A percentile compares a stretch with the other conserved stretches of the same genome.
Conservation (phyloP, 2,329 filamentous ascomycete species). For the Hypoxylon sp. region DNA sequence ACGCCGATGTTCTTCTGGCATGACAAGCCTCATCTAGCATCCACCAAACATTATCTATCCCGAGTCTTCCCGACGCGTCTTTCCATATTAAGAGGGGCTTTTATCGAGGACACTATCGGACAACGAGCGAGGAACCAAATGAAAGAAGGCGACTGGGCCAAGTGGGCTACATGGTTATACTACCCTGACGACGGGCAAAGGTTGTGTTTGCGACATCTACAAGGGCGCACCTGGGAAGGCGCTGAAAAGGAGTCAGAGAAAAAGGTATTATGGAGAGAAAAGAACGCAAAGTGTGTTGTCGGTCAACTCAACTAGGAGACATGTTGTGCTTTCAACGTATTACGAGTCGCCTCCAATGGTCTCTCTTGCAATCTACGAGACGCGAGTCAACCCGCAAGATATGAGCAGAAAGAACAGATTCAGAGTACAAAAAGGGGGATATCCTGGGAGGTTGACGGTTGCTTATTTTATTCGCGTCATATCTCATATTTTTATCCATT, state of each 20-base stretch:
- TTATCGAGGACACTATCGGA: conserved; percentile 71
- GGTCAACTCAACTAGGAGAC: neutral
- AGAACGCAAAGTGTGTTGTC: conserved; percentile 16
- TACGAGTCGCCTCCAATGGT: neutral
- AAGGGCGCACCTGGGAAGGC: conserved; percentile 67
- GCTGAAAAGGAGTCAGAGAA: conserved; percentile 52
- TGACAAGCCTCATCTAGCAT: conserved; percentile 69
- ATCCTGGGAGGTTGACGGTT: neutral
- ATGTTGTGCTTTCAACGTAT: neutral
- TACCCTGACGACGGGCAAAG: conserved; percentile 63
- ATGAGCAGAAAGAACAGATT: neutral
- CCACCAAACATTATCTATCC: conserved; percentile 64
- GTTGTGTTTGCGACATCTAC: conserved; percentile 65
- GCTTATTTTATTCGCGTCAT: conserved; percentile 14
- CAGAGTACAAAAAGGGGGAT: neutral
- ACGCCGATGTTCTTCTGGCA: conserved; percentile 73
- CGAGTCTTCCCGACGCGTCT: conserved; percentile 66
- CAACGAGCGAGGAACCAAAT: conserved; percentile 70
- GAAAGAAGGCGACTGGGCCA: conserved; percentile 67
- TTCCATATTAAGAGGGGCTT: conserved; percentile 66
- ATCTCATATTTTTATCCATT: conserved; percentile 46
- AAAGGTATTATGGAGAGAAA: conserved; percentile 44
- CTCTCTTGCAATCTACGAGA: neutral
- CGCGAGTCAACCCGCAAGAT: neutral
- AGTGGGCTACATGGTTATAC: conserved; percentile 71